These are phyloP conservation scores for Lentinus polychrous DNA, from an alignment of 1,284 basidiomycete species.

Conservation along the genomic window DNA sequence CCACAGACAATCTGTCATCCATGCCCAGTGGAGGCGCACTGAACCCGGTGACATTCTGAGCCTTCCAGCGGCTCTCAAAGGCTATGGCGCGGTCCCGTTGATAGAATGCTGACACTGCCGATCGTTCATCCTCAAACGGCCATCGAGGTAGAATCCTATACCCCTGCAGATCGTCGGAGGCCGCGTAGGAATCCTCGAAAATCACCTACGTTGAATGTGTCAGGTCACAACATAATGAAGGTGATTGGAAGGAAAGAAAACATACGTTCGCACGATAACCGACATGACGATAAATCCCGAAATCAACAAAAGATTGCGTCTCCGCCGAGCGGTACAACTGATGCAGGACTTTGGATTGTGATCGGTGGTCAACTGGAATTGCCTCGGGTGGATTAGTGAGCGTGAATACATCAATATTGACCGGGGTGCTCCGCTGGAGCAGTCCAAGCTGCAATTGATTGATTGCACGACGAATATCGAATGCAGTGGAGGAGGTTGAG, in stretches of 20 bases:
- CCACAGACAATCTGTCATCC: background rate
- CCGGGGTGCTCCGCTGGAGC: background rate
- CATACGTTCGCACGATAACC: background rate
- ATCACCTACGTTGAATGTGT: slow-evolving; percentile 3
- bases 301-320: no score
- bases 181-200: background rate
- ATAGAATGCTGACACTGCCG: slow-evolving; percentile 24
- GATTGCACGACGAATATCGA: slow-evolving; percentile 14
- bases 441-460: slow-evolving; percentile 16
- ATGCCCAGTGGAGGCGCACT: background rate
- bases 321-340: no score
- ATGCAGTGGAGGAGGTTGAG: no score
- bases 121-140: slow-evolving; percentile 11
- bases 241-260: background rate
- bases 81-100: slow-evolving; percentile 43
- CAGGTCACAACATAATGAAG: background rate
- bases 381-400: no score
- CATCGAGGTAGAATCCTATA: slow-evolving; percentile 37
- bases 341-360: no score
- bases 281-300: no score
- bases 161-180: slow-evolving; percentile 54
- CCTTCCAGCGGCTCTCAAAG: slow-evolving; percentile 5
- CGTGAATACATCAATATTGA: no score
- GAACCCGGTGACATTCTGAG: background rate
- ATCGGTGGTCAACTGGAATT: no score